Conservation (phyloP, 1,284 basidiomycete species). For the Anthracocystis setariae region DNA sequence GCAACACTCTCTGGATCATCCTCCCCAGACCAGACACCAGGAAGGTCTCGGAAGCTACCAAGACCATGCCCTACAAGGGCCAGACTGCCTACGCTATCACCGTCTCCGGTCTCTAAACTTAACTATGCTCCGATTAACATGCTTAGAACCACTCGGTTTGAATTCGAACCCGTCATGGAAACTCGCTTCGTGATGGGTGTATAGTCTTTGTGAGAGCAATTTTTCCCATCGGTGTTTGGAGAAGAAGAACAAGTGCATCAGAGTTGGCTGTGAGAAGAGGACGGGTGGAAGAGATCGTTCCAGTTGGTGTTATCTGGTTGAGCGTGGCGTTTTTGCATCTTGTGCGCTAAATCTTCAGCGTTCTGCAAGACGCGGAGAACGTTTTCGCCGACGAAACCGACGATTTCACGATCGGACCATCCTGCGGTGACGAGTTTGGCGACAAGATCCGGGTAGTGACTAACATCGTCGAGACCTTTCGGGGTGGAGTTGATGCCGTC, state of each 20-base stretch:
- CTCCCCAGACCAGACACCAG: conserved; percentile 66
- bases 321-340: conserved; percentile 25
- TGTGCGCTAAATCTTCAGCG: conserved; percentile 26
- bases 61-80: conserved; percentile 35
- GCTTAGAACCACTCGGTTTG: no score
- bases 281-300: conserved; percentile 30
- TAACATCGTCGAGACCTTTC: conserved; percentile 38
- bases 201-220: no score
- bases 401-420: conserved; percentile 41
- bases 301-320: conserved; percentile 38
- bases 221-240: no score
- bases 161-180: no score
- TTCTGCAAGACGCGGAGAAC: conserved; percentile 37
- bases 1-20: conserved; percentile 63
- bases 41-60: conserved; percentile 41
- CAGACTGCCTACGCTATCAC: conserved; percentile 38
- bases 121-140: no score
- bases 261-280: conserved; percentile 8
- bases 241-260: neutral
- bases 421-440: conserved; percentile 23
- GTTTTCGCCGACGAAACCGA: conserved; percentile 37
- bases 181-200: no score
- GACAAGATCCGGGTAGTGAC: conserved; percentile 38
- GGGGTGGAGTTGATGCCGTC: conserved; percentile 41
- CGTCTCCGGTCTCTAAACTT: conserved; percentile 24